Evolutionary conservation across 129 eudicot species (phyloP).

Genomic region (Dittrichia graveolens): DNA sequence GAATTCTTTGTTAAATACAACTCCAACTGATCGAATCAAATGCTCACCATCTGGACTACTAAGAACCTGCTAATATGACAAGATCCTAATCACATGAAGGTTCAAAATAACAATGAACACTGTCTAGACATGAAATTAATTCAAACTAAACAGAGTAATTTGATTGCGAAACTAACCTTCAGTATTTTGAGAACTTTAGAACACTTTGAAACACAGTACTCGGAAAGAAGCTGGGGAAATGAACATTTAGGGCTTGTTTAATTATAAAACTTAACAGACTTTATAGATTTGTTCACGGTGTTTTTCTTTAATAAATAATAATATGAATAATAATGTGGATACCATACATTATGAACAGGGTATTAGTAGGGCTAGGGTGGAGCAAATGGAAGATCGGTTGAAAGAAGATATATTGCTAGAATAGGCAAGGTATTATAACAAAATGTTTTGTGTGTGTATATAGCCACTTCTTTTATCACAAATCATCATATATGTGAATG

Average conservation of each 20-base stretch:
- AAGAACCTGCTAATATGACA: neutral
- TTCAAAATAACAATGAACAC: conserved; percentile 5
- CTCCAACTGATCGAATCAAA: neutral
- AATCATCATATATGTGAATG: conserved; percentile 12
- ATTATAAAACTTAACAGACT: neutral
- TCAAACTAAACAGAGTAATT: neutral
- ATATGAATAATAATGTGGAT: neutral
- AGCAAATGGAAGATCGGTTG: conserved; percentile 95
- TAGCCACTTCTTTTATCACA: conserved; percentile 15
- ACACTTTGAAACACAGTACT: neutral
- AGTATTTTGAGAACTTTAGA: neutral
- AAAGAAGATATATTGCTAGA: conserved; percentile 86
- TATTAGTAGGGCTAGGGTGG: conserved; percentile 91
- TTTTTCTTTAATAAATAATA: neutral
- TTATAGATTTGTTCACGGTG: neutral
- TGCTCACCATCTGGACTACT: neutral
- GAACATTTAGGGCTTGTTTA: conserved; percentile 12
- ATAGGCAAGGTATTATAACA: conserved; percentile 70
- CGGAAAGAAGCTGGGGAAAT: neutral
- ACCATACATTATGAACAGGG: conserved; percentile 60
- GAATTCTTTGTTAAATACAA: neutral
- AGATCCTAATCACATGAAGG: neutral
- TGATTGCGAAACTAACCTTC: neutral
- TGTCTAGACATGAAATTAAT: conserved; percentile 11
- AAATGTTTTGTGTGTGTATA: conserved; percentile 4